Evolutionary conservation across 371 early-diverging fungal species (phyloP), one percentile per base, ranked within the genome.

Genomic region (Basidiobolus meristosporus): DNA sequence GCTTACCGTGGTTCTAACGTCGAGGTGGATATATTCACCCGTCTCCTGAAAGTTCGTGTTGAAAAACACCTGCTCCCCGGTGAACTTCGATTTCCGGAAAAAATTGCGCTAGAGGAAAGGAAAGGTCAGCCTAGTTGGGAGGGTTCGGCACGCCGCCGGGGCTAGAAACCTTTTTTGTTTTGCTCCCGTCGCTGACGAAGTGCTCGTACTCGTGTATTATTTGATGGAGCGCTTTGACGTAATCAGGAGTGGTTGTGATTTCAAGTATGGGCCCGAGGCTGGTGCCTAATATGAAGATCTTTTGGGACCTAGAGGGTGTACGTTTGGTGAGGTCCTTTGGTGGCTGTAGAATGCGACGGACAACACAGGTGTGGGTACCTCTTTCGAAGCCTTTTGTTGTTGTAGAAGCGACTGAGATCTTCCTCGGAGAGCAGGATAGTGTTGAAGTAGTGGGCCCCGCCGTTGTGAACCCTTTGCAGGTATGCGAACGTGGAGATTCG

Each of bases 401-500:
- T 55, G 19, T 60, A 62, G 40, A 58, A 47, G 23, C 41, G 33
- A 3, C 20, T 33, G 17, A 76, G 53, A 42, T 64, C 73, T 20
- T 67, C 58, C 39, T 41, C 56, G 7, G 65, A 62, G 23, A 72
- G 45, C 1, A 70, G 51, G 46, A 76, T 63, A 4, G 74, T 60
- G 37, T 72, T 74, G 44, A 69, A 64, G 64, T 65, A 69, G 37
- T 65, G 64, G 1, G 66, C 64, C 30, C 46, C 60, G 7, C 69
- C 69, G 44, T 65, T 63, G 49, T 69, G 66, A 10, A 62, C 58
- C 22, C 57, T 60, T 33, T 68, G 50, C 21, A 77, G 60, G 50
- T 77, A 75, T 37, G 60, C 60, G 32, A 77, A 65, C 7, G 77
- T 77, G 7, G 70, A 65, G 15, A 72, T 63, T 31, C 77, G 63